Evolutionary conservation across 1,139 yeast genomes (phyloP).

Genomic region (Dujonia santamariae): DNA sequence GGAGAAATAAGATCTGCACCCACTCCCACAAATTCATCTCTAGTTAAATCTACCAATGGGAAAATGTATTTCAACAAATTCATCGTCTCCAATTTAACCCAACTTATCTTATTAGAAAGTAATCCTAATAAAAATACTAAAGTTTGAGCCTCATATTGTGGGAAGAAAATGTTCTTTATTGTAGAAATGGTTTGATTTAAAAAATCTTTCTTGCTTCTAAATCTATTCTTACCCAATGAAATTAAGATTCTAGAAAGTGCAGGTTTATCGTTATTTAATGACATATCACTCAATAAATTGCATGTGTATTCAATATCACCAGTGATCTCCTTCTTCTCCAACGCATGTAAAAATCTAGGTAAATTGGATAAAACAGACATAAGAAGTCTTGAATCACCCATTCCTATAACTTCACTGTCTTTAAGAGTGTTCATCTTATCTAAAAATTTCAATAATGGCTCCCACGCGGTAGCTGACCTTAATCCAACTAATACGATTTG

Average conservation of each 20-base stretch:
- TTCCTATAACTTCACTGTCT: constrained; percentile 78
- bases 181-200: constrained; percentile 75
- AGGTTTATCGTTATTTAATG: constrained; percentile 54
- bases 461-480: constrained; percentile 77
- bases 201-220: constrained; percentile 87
- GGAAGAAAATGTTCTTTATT: constrained; percentile 66
- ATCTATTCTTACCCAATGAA: constrained; percentile 73
- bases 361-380: constrained; percentile 73
- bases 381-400: constrained; percentile 64
- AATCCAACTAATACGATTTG: constrained; percentile 76
- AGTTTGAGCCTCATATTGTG: constrained; percentile 70
- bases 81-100: constrained; percentile 83
- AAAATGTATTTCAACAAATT: constrained; percentile 69
- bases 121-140: constrained; percentile 75
- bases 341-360: constrained; percentile 81
- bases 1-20: constrained; percentile 97
- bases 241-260: constrained; percentile 70
- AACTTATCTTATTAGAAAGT: constrained; percentile 67
- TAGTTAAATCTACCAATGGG: constrained; percentile 71
- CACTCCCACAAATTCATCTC: constrained; percentile 80
- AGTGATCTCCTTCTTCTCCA: constrained; percentile 53
- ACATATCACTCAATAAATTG: constrained; percentile 53
- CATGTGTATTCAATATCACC: constrained; percentile 61
- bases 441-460: constrained; percentile 68
- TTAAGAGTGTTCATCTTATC: constrained; percentile 67